A percentile compares a stretch with the other conserved stretches of the same genome.
These are phyloP conservation scores for Aspergillus nidulans DNA, from an alignment of 495 filamentous ascomycete genomes.

Conservation along the genomic window DNA sequence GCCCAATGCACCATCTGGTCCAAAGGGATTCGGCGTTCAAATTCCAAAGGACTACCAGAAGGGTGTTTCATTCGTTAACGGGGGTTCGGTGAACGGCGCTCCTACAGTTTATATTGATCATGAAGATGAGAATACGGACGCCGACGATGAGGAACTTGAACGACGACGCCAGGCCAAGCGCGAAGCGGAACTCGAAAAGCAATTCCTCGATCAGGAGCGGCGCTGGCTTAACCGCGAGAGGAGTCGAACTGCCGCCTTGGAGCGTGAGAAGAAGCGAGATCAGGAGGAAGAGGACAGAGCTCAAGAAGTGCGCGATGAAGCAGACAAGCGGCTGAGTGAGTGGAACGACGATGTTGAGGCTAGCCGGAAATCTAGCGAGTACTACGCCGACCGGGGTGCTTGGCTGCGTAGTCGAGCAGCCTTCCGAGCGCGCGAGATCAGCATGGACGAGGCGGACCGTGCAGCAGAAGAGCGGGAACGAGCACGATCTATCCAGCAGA, in stretches of 20 bases:
- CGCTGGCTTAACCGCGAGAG: slow-evolving; percentile 88
- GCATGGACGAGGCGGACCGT: slow-evolving; percentile 77
- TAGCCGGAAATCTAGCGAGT: slow-evolving; percentile 66
- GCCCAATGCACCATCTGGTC: slow-evolving; percentile 76
- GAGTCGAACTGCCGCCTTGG: slow-evolving; percentile 73
- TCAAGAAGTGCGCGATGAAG: slow-evolving; percentile 60
- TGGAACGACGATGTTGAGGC: slow-evolving; percentile 88
- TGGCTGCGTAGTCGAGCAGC: slow-evolving; percentile 80
- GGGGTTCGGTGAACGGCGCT: slow-evolving; percentile 61
- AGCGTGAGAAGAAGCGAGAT: slow-evolving; percentile 76
- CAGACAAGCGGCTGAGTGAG: slow-evolving; percentile 67
- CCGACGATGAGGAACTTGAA: slow-evolving; percentile 83
- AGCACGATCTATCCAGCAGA: slow-evolving; percentile 61
- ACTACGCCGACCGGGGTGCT: slow-evolving; percentile 76
- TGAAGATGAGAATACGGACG: slow-evolving; percentile 86
- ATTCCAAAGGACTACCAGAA: slow-evolving; percentile 76
- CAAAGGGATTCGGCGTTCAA: slow-evolving; percentile 65
- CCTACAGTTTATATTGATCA: slow-evolving; percentile 47
- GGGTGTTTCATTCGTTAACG: slow-evolving; percentile 84
- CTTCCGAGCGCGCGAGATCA: slow-evolving; percentile 67
- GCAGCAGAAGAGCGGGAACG: slow-evolving; percentile 70
- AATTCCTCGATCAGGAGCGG: slow-evolving; percentile 80
- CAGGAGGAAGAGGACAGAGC: slow-evolving; percentile 58
- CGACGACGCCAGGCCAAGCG: slow-evolving; percentile 65
- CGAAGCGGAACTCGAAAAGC: slow-evolving; percentile 69